Evolutionary conservation across 139 green algal species (phyloP).

Genomic region (Micractinium sp.): DNA sequence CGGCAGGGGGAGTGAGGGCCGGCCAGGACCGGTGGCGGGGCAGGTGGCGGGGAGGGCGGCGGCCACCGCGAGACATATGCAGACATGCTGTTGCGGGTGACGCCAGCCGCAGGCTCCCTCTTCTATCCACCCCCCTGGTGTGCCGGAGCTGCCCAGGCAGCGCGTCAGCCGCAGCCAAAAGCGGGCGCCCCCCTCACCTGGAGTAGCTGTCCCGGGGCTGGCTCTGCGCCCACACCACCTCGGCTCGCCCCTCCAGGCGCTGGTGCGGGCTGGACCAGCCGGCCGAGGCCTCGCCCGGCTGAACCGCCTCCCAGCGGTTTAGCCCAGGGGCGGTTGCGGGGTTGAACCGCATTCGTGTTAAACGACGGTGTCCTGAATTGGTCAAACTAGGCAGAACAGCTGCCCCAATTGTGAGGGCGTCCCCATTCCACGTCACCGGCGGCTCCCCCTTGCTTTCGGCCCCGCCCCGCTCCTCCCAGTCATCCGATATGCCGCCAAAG

Average conservation of each 20-base stretch:
- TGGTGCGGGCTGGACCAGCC: neutral
- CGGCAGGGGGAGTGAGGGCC: neutral
- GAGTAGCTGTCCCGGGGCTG: too few relatives aligned
- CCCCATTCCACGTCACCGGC: too few relatives aligned
- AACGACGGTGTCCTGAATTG: neutral
- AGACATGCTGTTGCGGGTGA: too few relatives aligned
- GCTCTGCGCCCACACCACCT: too few relatives aligned
- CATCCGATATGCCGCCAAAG: conserved; percentile 11
- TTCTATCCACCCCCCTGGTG: neutral
- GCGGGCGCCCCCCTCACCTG: neutral
- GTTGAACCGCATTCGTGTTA: conserved; percentile 8
- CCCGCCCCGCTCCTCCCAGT: neutral
- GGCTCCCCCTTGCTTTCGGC: too few relatives aligned
- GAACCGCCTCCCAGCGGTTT: neutral
- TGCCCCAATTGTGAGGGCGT: too few relatives aligned
- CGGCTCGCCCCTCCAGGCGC: neutral
- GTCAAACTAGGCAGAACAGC: too few relatives aligned
- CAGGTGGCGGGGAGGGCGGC: neutral
- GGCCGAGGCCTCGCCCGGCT: neutral
- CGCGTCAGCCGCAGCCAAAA: neutral
- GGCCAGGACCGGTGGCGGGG: neutral
- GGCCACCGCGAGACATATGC: too few relatives aligned
- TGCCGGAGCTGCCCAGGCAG: neutral
- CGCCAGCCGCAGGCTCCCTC: too few relatives aligned
- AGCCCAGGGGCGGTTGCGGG: neutral